Base-by-base conservation (phyloP, 345 rosid genomes). In the Noccaea bulbosa region DNA sequence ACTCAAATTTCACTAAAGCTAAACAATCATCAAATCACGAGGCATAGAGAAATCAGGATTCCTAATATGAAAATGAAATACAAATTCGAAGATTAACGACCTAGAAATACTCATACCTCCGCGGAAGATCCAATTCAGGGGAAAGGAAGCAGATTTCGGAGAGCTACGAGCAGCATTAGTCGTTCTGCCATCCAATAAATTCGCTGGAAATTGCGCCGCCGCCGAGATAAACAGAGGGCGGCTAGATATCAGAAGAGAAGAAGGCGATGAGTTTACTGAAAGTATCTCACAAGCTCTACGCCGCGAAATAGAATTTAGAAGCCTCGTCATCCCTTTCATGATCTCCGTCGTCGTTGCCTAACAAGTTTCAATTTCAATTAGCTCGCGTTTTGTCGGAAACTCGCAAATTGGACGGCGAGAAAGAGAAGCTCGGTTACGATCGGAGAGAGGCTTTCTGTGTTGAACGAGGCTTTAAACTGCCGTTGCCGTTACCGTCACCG, bases 91-190 rank as follows among this genome's bases (percentile, higher is more conserved):
- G 6, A 47, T 0, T 30, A 38, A 5, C 11, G 30, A 51, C 24
- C 30, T 15, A 30, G 55, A 69, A 12, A 14, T 8, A 14, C 35
- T 4, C 62, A 43, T 22, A 86, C 94, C 88, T 85, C 70, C 61
- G 5, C 74, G 64, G 62, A 22, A 61, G 65, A 55, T 75, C 83
- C 67, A 80, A 66, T 71, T 77, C 35, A 40, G 49, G 53, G 79
- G 71, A 51, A 66, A 55, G 7, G 40, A 67, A 65, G 62, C 79
- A 49, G 70, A 70, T 58, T 34, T 70, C 14, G 14, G 57, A 37
- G 71, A 65, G 7, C 55, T 48, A 16, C 32, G 56, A 62, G 63
- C n/a, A 43, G 73, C 7, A 34, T 3, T 37, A 12, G 33, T 20
- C 49, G 38, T 51, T 34, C 49, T 57, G 37, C 15, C 15, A 54